phyloP scores from a whole-genome alignment of 2,329 filamentous ascomycete species.

The Phialocephala sp. region DNA sequence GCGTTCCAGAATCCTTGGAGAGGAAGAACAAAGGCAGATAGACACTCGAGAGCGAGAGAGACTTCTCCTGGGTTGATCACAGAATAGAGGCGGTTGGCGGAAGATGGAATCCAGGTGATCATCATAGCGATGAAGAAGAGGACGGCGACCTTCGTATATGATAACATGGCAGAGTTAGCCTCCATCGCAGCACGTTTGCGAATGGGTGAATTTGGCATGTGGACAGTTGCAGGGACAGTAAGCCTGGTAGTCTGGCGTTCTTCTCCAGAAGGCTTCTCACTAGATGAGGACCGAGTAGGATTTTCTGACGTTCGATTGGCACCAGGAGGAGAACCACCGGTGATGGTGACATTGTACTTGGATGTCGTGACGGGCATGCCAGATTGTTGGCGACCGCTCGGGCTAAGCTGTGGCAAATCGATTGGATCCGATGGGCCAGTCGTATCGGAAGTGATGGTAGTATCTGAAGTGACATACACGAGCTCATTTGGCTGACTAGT shows the following conservation, averaged over 20 bases:
- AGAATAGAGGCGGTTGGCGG: slow-evolving; percentile 76
- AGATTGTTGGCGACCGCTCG: not conserved
- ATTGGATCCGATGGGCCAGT: not conserved
- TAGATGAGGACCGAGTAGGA: slow-evolving; percentile 7
- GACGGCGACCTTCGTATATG: slow-evolving; percentile 72
- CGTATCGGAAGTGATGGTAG: slow-evolving; percentile 18
- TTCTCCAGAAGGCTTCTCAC: not conserved
- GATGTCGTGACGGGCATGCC: not conserved
- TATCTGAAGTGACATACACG: slow-evolving; percentile 65
- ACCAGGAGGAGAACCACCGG: not conserved
- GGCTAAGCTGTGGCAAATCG: not conserved
- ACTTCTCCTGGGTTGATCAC: slow-evolving; percentile 61
- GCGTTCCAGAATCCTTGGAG: slow-evolving; percentile 88
- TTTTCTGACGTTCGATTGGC: not conserved
- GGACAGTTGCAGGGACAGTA: not conserved
- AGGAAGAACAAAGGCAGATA: slow-evolving; percentile 76
- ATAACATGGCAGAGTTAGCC: slow-evolving; percentile 67
- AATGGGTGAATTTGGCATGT: slow-evolving; percentile 19
- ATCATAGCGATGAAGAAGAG: slow-evolving; percentile 75
- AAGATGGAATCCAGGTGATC: slow-evolving; percentile 79
- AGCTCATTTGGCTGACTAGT: slow-evolving; percentile 42
- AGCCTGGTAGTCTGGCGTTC: not conserved
- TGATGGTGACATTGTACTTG: slow-evolving; percentile 1
- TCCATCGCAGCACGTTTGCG: slow-evolving; percentile 27
- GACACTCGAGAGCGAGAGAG: slow-evolving; percentile 67